These are phyloP conservation scores for Nakazawaea populi DNA, from an alignment of 805 yeast genomes.

Conservation along the genomic window DNA sequence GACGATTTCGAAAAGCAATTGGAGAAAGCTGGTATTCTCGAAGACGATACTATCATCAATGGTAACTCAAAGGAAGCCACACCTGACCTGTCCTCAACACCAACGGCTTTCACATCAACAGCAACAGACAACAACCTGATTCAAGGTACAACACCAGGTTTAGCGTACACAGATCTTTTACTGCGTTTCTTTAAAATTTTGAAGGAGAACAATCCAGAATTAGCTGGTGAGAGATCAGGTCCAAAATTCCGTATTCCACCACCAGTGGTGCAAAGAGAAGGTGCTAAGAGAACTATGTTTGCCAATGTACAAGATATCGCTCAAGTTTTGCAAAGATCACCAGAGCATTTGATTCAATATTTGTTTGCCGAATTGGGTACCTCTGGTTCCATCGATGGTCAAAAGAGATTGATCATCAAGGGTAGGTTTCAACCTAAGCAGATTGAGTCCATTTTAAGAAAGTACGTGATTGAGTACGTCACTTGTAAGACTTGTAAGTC, in stretches of 20 bases:
- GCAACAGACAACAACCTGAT: slow-evolving; percentile 15
- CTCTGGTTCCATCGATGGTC: slow-evolving; percentile 98
- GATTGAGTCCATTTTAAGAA: slow-evolving; percentile 91
- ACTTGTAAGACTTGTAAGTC: slow-evolving; percentile 99
- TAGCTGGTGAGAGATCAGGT: slow-evolving; percentile 94
- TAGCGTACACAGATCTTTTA: slow-evolving; percentile 72
- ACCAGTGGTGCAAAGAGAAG: slow-evolving; percentile 95
- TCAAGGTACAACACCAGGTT: slow-evolving; percentile 40
- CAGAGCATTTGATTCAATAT: slow-evolving; percentile 95
- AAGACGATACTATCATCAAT: slow-evolving; percentile 23
- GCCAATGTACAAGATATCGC: slow-evolving; percentile 95
- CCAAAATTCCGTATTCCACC: slow-evolving; percentile 96
- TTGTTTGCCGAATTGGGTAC: slow-evolving; percentile 99
- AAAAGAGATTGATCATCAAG: slow-evolving; percentile 91
- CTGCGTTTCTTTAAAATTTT: slow-evolving; percentile 81
- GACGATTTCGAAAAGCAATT: slow-evolving; percentile 85
- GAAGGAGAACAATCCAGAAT: slow-evolving; percentile 93
- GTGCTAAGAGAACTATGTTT: slow-evolving; percentile 92
- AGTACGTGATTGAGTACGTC: slow-evolving; percentile 95
- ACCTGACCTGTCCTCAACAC: slow-evolving; percentile 22
- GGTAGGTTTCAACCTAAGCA: slow-evolving; percentile 98
- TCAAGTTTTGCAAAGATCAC: slow-evolving; percentile 89
- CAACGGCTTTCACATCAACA: background rate
- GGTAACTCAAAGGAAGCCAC: slow-evolving; percentile 19
- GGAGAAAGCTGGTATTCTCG: slow-evolving; percentile 83